Evolutionary conservation across 2,329 filamentous ascomycete species (phyloP).

Genomic region (Diaporthe sp.): DNA sequence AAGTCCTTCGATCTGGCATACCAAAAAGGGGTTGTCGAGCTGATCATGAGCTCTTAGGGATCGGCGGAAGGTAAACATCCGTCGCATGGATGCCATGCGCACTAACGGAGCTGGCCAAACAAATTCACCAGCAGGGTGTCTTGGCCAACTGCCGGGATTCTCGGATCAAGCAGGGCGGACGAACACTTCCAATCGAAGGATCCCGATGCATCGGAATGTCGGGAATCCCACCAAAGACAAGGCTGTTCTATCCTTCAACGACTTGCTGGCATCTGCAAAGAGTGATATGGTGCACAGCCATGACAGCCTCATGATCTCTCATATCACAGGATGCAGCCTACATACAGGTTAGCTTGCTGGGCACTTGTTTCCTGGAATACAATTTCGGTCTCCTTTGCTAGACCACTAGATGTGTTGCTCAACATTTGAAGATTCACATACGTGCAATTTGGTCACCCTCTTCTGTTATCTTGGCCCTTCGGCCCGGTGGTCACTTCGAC

Average conservation of each 20-base stretch:
- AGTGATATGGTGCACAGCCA: neutral
- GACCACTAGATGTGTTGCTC: too few species aligned
- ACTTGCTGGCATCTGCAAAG: neutral
- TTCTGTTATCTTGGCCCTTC: neutral
- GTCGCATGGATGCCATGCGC: constrained; percentile 26
- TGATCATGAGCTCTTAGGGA: neutral
- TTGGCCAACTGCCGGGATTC: neutral
- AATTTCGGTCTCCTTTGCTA: neutral
- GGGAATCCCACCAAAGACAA: constrained; percentile 4
- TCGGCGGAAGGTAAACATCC: constrained; percentile 10
- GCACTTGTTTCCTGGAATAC: too few species aligned
- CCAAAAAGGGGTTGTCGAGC: neutral
- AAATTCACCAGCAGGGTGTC: neutral
- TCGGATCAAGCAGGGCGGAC: constrained; percentile 11
- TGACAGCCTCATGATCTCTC: neutral
- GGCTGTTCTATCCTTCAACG: neutral
- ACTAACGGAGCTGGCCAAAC: constrained; percentile 20
- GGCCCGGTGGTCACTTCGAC: neutral
- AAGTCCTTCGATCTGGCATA: too few species aligned
- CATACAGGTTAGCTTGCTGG: neutral
- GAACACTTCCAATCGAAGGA: neutral
- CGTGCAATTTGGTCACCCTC: neutral
- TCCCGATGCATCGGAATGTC: neutral
- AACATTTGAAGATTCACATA: neutral
- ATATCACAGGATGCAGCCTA: neutral